Percentiles rank a stretch among this genome's conserved stretches.
These are phyloP conservation scores for Aureobasidium pullulans DNA, from an alignment of 2,329 filamentous ascomycete genomes.

Conservation along the genomic window DNA sequence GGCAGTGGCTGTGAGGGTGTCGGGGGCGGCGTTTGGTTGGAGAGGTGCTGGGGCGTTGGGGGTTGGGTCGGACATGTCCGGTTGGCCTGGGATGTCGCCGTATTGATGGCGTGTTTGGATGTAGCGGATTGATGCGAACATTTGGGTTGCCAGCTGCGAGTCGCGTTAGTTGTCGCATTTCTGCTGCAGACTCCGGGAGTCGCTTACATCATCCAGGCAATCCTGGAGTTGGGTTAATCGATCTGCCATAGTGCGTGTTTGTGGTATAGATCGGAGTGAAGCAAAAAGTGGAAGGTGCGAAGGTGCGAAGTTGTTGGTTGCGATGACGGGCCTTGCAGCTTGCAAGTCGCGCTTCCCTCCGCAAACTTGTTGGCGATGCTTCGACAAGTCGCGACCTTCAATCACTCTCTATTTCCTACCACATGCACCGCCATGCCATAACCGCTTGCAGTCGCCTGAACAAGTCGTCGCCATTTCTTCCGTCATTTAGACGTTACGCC, in stretches of 20 bases:
- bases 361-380: neutral
- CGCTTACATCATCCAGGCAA: constrained; percentile 66
- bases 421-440: constrained; percentile 11
- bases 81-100: constrained; percentile 36
- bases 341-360: neutral
- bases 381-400: neutral
- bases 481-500: neutral
- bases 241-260: constrained; percentile 53
- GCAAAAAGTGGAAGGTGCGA: neutral
- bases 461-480: neutral
- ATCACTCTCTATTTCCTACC: neutral
- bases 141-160: constrained; percentile 39
- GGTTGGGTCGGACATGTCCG: constrained; percentile 22
- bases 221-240: constrained; percentile 78
- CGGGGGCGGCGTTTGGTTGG: constrained; percentile 13
- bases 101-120: constrained; percentile 36
- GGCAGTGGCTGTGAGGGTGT: neutral
- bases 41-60: neutral
- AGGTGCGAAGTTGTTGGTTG: neutral
- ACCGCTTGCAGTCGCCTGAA: neutral
- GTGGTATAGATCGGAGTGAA: neutral
- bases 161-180: constrained; percentile 13
- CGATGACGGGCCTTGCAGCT: neutral
- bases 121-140: constrained; percentile 40
- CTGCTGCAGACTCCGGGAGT: neutral